Conservation (phyloP, 805 yeast species). For the Ogataea methylovora region DNA sequence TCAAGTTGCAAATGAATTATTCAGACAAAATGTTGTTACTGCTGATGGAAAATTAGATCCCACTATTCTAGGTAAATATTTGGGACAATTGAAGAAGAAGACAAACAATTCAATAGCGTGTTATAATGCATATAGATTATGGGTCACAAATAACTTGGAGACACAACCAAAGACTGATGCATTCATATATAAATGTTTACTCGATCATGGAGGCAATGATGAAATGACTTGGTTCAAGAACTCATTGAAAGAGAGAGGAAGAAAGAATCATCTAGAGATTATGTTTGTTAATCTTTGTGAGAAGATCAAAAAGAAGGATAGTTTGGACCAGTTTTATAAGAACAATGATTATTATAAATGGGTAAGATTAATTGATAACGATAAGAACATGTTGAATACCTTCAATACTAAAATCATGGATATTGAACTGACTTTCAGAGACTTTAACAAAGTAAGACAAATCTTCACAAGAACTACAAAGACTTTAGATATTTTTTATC, state of each 20-base stretch:
- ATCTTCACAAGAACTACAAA: slow-evolving; percentile 4
- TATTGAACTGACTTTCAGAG: slow-evolving; percentile 11
- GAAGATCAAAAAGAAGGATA: slow-evolving; percentile 4
- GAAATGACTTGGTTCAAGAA: slow-evolving; percentile 16
- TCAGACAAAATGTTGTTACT: slow-evolving; percentile 21
- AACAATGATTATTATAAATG: slow-evolving; percentile 9
- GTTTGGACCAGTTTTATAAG: slow-evolving; percentile 7
- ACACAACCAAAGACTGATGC: slow-evolving; percentile 16
- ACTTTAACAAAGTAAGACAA: slow-evolving; percentile 5
- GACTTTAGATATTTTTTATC: slow-evolving; percentile 4
- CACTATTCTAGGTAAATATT: slow-evolving; percentile 12
- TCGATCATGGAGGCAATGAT: slow-evolving; percentile 11
- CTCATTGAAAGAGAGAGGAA: slow-evolving; percentile 7
- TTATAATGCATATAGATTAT: slow-evolving; percentile 17
- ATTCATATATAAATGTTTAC: slow-evolving; percentile 12
- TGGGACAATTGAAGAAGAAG: slow-evolving; percentile 11
- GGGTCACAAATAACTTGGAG: slow-evolving; percentile 14
- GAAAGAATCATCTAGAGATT: slow-evolving; percentile 8
- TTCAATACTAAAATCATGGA: slow-evolving; percentile 7
- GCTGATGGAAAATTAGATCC: slow-evolving; percentile 3
- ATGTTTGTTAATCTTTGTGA: slow-evolving; percentile 9
- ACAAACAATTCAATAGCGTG: slow-evolving; percentile 16
- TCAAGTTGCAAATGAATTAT: slow-evolving; percentile 19
- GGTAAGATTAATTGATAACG: slow-evolving; percentile 7
- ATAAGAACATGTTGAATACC: neutral